A percentile compares a stretch with the other conserved stretches of the same genome.
These are phyloP conservation scores for Urochloa ruziziensis DNA, from an alignment of 176 grass and related monocot genomes.

Conservation along the genomic window DNA sequence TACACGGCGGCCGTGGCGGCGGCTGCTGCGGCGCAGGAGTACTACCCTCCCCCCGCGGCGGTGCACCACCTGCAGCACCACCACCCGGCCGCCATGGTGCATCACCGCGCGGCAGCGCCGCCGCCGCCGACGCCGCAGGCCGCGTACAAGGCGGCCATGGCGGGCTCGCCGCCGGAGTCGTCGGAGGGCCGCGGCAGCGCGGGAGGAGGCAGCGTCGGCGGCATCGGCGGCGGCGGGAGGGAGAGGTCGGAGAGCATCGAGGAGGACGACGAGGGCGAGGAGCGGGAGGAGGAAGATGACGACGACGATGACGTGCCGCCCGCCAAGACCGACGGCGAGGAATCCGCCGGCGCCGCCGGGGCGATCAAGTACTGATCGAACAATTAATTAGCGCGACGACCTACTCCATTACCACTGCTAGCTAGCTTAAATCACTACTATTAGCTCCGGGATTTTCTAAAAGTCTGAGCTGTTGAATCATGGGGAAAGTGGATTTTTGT, in stretches of 20 bases:
- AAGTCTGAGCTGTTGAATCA: constrained; percentile 2
- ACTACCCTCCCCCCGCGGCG: constrained; percentile 52
- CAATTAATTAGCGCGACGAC: neutral
- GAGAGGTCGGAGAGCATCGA: constrained; percentile 88
- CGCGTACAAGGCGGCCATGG: constrained; percentile 35
- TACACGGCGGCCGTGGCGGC: constrained; percentile 49
- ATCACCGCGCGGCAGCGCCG: constrained; percentile 21
- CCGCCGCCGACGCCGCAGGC: neutral
- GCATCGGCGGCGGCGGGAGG: constrained; percentile 36
- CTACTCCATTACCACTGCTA: neutral
- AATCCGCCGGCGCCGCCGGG: neutral
- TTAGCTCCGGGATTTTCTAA: neutral
- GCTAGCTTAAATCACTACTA: neutral
- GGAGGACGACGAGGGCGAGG: constrained; percentile 65
- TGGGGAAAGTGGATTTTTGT: constrained; percentile 61
- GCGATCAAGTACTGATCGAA: constrained; percentile 28
- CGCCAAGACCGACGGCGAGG: constrained; percentile 8
- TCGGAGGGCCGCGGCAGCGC: constrained; percentile 48
- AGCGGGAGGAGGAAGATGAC: constrained; percentile 43
- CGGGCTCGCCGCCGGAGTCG: constrained; percentile 52
- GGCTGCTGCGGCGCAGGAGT: constrained; percentile 46
- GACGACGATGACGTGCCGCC: constrained; percentile 46
- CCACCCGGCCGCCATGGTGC: constrained; percentile 27
- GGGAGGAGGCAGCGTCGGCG: constrained; percentile 29
- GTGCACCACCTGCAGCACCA: constrained; percentile 66